A percentile compares a stretch with the other conserved stretches of the same genome.
These are phyloP conservation scores for Mortierella alpina DNA, from an alignment of 192 early-diverging fungal species.

Conservation along the genomic window DNA sequence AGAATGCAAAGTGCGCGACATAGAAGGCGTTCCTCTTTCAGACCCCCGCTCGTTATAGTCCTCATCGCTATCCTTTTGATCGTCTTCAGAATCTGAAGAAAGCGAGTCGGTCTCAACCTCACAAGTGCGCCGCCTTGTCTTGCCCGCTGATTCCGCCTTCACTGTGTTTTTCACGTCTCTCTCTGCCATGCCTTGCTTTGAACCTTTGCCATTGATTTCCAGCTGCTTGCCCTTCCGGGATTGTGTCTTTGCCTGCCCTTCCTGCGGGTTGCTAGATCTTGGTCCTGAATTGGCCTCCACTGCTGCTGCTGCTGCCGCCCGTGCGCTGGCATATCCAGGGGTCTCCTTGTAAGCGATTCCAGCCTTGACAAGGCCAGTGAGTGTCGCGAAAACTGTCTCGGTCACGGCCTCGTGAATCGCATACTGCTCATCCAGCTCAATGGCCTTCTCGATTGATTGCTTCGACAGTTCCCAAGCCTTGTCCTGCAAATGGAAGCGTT, in stretches of 20 bases:
- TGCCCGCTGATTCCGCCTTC: no score
- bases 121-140: no score
- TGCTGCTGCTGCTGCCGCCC: neutral
- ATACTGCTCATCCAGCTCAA: conserved; percentile 66
- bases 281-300: neutral
- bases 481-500: conserved; percentile 59
- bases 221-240: no score
- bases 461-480: conserved; percentile 62
- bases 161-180: no score
- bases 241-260: neutral
- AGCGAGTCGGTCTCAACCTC: no score
- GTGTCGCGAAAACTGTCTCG: conserved; percentile 54
- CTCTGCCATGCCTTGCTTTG: no score
- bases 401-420: conserved; percentile 63
- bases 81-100: no score
- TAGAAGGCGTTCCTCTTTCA: neutral
- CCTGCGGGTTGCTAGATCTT: neutral
- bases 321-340: conserved; percentile 46
- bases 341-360: conserved; percentile 62
- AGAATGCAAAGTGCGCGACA: neutral
- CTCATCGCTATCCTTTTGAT: neutral
- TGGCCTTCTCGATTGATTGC: conserved; percentile 58
- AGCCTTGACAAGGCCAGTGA: conserved; percentile 62
- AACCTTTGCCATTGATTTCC: no score
- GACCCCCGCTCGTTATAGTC: conserved; percentile 4